phyloP scores from a whole-genome alignment of 805 yeast genomes.

The Kazachstania taianensis region DNA sequence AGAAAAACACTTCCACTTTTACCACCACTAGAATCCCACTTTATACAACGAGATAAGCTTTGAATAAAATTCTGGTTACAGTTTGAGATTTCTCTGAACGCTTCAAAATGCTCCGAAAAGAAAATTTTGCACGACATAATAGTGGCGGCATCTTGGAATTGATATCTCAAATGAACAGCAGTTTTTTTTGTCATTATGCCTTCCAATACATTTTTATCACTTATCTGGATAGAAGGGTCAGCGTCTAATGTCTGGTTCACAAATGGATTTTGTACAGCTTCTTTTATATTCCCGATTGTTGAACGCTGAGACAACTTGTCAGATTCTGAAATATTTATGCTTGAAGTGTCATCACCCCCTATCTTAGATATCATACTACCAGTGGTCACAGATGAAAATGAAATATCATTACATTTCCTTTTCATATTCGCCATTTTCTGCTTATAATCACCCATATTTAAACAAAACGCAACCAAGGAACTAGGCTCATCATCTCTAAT shows the following conservation, averaged over 20 bases:
- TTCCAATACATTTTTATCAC: conserved; percentile 37
- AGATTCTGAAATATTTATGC: not conserved
- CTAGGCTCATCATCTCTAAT: conserved; percentile 96
- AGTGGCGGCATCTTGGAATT: conserved; percentile 77
- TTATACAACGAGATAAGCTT: conserved; percentile 83
- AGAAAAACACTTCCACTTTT: conserved; percentile 91
- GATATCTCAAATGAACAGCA: conserved; percentile 86
- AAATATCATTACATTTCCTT: too few species aligned
- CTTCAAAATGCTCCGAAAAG: conserved; percentile 94
- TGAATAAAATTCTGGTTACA: conserved; percentile 67
- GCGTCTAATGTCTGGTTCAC: not conserved
- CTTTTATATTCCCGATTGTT: not conserved
- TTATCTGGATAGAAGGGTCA: not conserved
- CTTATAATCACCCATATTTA: conserved; percentile 74
- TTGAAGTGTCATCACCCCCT: not conserved
- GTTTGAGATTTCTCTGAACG: conserved; percentile 77
- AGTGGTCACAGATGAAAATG: too few species aligned
- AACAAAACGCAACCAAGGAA: conserved; percentile 85
- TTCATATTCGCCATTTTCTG: conserved; percentile 37
- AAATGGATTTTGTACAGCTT: not conserved
- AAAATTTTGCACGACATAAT: conserved; percentile 85
- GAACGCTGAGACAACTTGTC: not conserved
- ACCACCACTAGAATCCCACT: conserved; percentile 96
- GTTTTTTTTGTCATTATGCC: conserved; percentile 65
- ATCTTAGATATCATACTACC: not conserved